Base-by-base conservation (phyloP, 2,329 filamentous ascomycete genomes). In the Fusarium phyllophilum region DNA sequence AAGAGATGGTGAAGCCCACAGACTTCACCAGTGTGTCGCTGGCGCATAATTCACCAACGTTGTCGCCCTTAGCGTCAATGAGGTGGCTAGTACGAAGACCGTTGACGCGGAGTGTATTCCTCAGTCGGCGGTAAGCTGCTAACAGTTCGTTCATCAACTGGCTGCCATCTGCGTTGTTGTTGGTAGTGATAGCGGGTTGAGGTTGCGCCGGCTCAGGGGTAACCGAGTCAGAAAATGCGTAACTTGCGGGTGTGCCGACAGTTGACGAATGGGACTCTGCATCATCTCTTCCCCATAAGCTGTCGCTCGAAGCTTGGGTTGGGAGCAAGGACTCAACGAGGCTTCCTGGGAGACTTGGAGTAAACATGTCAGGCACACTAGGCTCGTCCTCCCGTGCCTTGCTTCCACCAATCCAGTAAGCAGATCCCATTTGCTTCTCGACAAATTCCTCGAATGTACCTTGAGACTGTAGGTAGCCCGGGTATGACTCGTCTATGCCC, bases 1-100 rank as follows among this genome's bases (percentile, higher is more conserved):
- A 91, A 14, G 95, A 92, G 66, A 99, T 95, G 1, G 95, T 96
- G 80, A 91, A 94, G 5, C 94, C 96, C 20, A 98, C 90, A 4
- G 90, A 86, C 66, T 87, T 87, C 20, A 91, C 88, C 17, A 95
- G 82, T 3, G 88, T 87, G 76, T 93, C 91, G 65, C 88, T 89
- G 29, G 81, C 83, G 62, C 83, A 84, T 10, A 92, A 80, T 63
- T 89, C 85, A 56, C 86, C 84, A 22, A 78, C 77, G 44, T 78
- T 79, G 52, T 79, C 79, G 44, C 68, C 74, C 75, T 72, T 77
- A 26, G 61, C 72, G 20, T 81, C 73, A 48, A 81, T 73, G n/a
- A 77, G 76, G 69, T 86, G 82, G 15, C 78, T 81, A 18, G 83
- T 83, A 22, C 79, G 76, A 34, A 92, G 84, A 10, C 84, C 84